A percentile compares a stretch with the other conserved stretches of the same genome.
These are phyloP conservation scores for Nannochloropsis oceanica DNA, from an alignment of 108 stramenopile genomes.

Conservation along the genomic window DNA sequence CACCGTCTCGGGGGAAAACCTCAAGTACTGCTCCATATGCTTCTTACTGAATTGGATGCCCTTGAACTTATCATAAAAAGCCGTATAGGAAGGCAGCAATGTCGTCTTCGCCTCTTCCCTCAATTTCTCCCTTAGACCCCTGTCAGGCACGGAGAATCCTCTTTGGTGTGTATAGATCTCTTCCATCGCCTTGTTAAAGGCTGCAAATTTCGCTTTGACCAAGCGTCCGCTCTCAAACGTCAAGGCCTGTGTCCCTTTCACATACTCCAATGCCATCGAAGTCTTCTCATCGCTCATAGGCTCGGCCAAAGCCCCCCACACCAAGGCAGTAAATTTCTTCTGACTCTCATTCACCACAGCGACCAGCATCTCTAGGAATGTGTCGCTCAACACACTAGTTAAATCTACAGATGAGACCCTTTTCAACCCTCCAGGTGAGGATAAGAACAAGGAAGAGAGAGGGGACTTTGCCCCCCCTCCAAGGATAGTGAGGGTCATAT, in stretches of 20 bases:
- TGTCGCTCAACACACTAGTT: background rate
- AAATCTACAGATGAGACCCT: background rate
- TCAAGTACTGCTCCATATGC: conserved; percentile 21
- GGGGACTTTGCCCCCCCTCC: background rate
- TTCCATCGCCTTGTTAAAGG: conserved; percentile 13
- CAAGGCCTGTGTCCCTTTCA: background rate
- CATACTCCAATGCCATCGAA: background rate
- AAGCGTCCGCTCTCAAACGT: conserved; percentile 12
- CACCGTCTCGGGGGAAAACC: conserved; percentile 12
- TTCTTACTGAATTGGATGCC: conserved; percentile 28
- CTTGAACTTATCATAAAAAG: conserved; percentile 8
- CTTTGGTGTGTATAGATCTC: conserved; percentile 17
- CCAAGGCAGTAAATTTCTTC: background rate
- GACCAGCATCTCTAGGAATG: background rate
- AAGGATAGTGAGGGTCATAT: conserved; percentile 1
- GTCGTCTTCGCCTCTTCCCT: conserved; percentile 11
- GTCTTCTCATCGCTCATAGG: background rate
- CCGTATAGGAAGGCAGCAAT: background rate
- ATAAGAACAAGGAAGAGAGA: background rate
- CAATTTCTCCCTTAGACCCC: background rate
- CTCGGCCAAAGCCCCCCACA: background rate
- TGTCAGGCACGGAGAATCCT: background rate
- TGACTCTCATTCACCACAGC: background rate
- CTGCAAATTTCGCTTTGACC: conserved; percentile 12
- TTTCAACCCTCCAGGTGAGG: background rate